Evolutionary conservation across 2,329 filamentous ascomycete genomes (phyloP), one percentile per base, ranked within the genome.

Genomic region (Fusarium protoensiforme): DNA sequence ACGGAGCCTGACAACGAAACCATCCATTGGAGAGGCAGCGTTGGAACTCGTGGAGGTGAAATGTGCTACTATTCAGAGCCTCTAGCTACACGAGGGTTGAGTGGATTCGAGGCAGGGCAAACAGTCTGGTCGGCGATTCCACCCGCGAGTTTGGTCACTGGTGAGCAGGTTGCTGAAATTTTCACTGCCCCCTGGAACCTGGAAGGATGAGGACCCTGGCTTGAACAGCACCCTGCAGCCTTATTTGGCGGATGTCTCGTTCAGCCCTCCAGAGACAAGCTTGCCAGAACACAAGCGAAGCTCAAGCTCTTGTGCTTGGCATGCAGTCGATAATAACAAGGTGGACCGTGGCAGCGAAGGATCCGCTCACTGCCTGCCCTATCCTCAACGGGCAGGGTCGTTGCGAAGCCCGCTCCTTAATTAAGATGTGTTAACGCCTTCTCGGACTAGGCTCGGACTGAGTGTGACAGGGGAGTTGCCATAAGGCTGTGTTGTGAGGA

Each of bases 401-500:
- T 27, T 22, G 48, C 7, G 20, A 33, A 14, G 27, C 51, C 29
- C 57, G 59, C 41, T 65, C 41, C 39, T 41, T 48, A 22, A 53
- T 58, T 27, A 63, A 54, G 48, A 29, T 31, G 5, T 51, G 18
- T 58, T 61, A 46, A 36, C 20, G 20, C 31, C n/a, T 39, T 48
- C 20, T 29, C 20, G 16, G 60, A 46, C 46, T 39, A 24, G 43
- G 43, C 46, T 54, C 14, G 18, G 41, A 11, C 41, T 54, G 36
- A 38, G 11, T 38, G 27, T 60, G n/a, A 41, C 38, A 39, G 24
- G 29, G 59, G 31, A n/a, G 16, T n/a, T 43, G 41, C 27, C 11
- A 33, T 38, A 64, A 67, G 70, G 63, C 71, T 73, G 60, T 71
- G 67, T 14, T 53, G 29, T 62, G 35, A 41, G 59, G 33, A 14